Base-by-base conservation (phyloP, 1,284 basidiomycete species). In the Cystobasidium pallidum region DNA sequence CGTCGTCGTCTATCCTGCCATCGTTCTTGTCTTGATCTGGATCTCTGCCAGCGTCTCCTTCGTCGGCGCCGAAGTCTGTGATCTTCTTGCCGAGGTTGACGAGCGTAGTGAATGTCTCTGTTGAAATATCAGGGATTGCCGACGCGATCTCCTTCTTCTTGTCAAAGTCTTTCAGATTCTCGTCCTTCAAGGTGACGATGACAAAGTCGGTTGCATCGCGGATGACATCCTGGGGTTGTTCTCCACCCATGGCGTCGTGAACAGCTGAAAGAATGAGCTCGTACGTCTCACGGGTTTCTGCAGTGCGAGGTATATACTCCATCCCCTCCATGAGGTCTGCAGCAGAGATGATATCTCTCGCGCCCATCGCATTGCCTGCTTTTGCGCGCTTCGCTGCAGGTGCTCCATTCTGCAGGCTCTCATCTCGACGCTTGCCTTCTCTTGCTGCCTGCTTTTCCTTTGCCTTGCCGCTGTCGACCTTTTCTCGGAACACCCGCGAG, bases 81-180 rank as follows among this genome's bases (percentile, higher is more conserved):
- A 99, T 89, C 85, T 97, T 98, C 84, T 98, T 98, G 66, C 89
- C 87, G 55, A 99, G 84, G 77, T 86, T 90, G 75, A 97, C 84
- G 57, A 99, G 85, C 81, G 94, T 91, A 17, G 89, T 86, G 81
- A 98, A 99, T 2, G 83, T 80, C 75, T 97, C 94, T 77, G 86
- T 88, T 13, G 86, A 82, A 13, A 96, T 80, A 0, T 85, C 75
- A 0, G 91, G 88, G 2, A 95, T 80, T 61, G 98, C 86, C 15
- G 88, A 88, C 81, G 97, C 90, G 34, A 95, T 87, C 79, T 97
- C 94, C 82, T 89, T 91, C 83, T 97, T 96, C 86, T 95, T 95
- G 85, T 99, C 96, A 78, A 97, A 92, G 81, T 99, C 95, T 82
- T 94, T 96, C 83, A 94, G 81, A 74, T 86, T 84, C 75, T 96